These are phyloP conservation scores for Inonotus hispidus DNA, from an alignment of 1,284 basidiomycete species.

Conservation along the genomic window DNA sequence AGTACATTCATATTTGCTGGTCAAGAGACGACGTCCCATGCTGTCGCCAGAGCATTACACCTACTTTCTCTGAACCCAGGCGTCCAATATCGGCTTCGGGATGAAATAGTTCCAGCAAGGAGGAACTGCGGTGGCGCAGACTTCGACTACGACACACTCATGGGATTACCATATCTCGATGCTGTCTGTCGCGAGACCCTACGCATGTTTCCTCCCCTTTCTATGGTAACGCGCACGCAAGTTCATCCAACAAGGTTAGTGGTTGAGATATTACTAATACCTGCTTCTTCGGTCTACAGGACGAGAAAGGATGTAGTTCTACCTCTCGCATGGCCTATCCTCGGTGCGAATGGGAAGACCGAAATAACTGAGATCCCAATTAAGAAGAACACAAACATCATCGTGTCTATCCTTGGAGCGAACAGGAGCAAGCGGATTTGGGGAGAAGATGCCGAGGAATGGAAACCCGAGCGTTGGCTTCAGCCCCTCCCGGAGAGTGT, in stretches of 20 bases:
- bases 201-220: conserved; percentile 16
- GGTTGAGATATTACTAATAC: conserved; percentile 25
- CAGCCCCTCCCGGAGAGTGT: neutral
- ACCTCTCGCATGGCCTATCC: neutral
- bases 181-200: conserved; percentile 30
- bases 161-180: conserved; percentile 31
- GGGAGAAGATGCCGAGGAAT: conserved; percentile 26
- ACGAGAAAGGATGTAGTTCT: neutral
- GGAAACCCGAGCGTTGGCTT: conserved; percentile 22
- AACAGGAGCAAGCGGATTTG: conserved; percentile 24
- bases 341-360: neutral
- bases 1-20: conserved; percentile 18
- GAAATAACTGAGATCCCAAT: conserved; percentile 8
- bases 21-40: conserved; percentile 22
- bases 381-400: conserved; percentile 16
- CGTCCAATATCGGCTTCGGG: conserved; percentile 24
- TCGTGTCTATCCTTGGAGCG: conserved; percentile 22
- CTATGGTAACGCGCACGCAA: conserved; percentile 11
- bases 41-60: conserved; percentile 19
- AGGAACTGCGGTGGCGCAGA: conserved; percentile 4
- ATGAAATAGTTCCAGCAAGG: conserved; percentile 22
- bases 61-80: conserved; percentile 17
- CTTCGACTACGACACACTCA: conserved; percentile 28
- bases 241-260: conserved; percentile 25
- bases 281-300: neutral